These are phyloP conservation scores for Hymenoscyphus albidus DNA, from an alignment of 2,329 filamentous ascomycete species.

Conservation along the genomic window DNA sequence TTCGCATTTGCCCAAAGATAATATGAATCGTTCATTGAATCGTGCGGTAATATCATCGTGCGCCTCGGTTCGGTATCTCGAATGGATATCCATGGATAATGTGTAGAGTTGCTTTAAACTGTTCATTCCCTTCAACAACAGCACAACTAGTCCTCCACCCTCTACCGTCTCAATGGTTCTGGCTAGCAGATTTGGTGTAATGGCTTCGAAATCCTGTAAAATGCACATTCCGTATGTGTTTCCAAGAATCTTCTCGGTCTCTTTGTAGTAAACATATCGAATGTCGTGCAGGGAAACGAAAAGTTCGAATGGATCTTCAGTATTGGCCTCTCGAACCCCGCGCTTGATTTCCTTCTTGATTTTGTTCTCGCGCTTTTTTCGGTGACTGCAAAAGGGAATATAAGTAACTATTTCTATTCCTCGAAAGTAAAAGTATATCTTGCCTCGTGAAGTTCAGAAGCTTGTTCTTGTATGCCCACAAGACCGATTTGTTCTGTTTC, in stretches of 20 bases:
- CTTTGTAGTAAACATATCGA: slow-evolving; percentile 99
- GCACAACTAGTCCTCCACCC: slow-evolving; percentile 84
- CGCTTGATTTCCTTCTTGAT: slow-evolving; percentile 98
- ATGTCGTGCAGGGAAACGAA: slow-evolving; percentile 97
- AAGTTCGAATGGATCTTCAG: slow-evolving; percentile 92
- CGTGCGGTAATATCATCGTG: slow-evolving; percentile 91
- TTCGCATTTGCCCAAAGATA: slow-evolving; percentile 92
- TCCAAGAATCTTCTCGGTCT: slow-evolving; percentile 96
- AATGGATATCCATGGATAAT: slow-evolving; percentile 95
- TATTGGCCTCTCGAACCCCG: slow-evolving; percentile 86
- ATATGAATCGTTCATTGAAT: slow-evolving; percentile 96
- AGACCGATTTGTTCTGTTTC: slow-evolving; percentile 90
- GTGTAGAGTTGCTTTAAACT: slow-evolving; percentile 97
- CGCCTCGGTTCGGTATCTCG: slow-evolving; percentile 91
- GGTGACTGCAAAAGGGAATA: slow-evolving; percentile 58
- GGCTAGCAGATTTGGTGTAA: slow-evolving; percentile 94
- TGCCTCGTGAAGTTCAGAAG: slow-evolving; percentile 84
- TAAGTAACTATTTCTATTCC: slow-evolving; percentile 16
- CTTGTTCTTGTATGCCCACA: slow-evolving; percentile 99
- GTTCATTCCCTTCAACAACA: slow-evolving; percentile 93
- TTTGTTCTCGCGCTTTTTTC: slow-evolving; percentile 96
- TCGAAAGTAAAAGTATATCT: background rate
- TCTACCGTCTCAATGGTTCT: slow-evolving; percentile 97
- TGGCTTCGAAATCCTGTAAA: slow-evolving; percentile 93
- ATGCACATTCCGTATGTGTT: slow-evolving; percentile 99